Evolutionary conservation across 139 green algal genomes (phyloP), one percentile per base, ranked within the genome.

Genomic region (Micractinium conductrix): DNA sequence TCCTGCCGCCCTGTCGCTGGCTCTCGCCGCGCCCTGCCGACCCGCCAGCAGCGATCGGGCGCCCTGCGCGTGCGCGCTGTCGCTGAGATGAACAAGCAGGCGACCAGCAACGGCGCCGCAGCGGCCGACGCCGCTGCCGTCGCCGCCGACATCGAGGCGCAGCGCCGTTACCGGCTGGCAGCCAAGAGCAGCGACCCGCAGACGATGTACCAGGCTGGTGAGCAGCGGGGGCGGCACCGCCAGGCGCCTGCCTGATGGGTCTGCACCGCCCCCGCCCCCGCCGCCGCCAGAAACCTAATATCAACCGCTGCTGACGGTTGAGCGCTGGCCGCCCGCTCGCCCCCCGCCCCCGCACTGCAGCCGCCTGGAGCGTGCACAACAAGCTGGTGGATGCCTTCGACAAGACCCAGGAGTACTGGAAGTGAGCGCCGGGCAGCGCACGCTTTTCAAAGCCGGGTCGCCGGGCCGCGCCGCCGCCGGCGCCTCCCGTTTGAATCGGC

Each of bases 351-450:
- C 45, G 5, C 16, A 55, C 43, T 40, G 38, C 76, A 82, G 86
- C 87, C 24, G 90, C 95, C 26, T 95, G 87, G 87, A 95, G 87
- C 79, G 93, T 97, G 43, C 93, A 96, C 40, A 95, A 98, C 69
- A 81, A 87, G 22, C 92, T 98, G n/a, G 92, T 98, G 67, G 95
- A 98, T 33, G 72, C 82, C 0, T 96, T 98, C 73, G 91, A 97
- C 79, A 91, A 92, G 68, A 98, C 95, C 4, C 92, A 97, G 62
- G 92, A 92, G 2, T 85, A 96, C 86, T 98, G 94, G 94, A 92
- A 92, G 94, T 95, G 58, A 89, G 89, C 26, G n/a, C n/a, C n/a
- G n/a, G 2, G 60, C 6, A 35, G n/a, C n/a, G n/a, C n/a, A n/a
- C n/a, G n/a, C n/a, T n/a, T n/a, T n/a, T n/a, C n/a, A n/a, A n/a